Conservation (phyloP, 176 grass and related monocot species). For the Calamus simplicifolius region DNA sequence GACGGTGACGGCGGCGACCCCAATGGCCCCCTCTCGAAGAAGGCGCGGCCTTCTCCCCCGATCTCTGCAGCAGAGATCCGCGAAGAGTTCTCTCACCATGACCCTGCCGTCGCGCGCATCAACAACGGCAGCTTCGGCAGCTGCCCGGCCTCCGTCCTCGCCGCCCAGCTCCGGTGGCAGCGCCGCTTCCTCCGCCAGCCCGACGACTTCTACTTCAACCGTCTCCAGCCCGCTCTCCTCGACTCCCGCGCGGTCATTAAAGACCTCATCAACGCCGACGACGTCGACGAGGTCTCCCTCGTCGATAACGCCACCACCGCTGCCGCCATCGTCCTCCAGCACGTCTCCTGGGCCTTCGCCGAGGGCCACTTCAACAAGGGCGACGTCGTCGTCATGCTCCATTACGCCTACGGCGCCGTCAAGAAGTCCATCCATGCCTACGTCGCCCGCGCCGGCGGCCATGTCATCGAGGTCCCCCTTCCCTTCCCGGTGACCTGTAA, state of each 20-base stretch:
- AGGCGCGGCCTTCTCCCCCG: constrained; percentile 8
- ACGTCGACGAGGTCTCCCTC: constrained; percentile 64
- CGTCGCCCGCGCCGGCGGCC: constrained; percentile 69
- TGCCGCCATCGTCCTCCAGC: constrained; percentile 83
- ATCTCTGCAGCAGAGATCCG: constrained; percentile 42
- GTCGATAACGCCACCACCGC: constrained; percentile 96
- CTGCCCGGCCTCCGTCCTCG: constrained; percentile 68
- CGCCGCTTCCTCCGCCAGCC: constrained; percentile 66
- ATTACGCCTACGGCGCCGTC: constrained; percentile 83
- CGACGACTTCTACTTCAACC: constrained; percentile 72
- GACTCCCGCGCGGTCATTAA: constrained; percentile 49
- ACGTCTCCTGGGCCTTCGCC: constrained; percentile 61
- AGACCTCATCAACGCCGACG: constrained; percentile 35
- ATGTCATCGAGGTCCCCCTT: constrained; percentile 81
- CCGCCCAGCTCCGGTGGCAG: constrained; percentile 60
- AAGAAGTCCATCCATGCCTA: constrained; percentile 98
- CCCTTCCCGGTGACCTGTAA: constrained; percentile 68
- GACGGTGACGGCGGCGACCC: neutral
- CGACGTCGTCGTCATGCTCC: constrained; percentile 85
- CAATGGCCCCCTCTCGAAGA: constrained; percentile 26
- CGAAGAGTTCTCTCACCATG: constrained; percentile 81
- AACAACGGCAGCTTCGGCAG: constrained; percentile 97
- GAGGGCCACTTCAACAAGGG: constrained; percentile 58
- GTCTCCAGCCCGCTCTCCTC: constrained; percentile 45
- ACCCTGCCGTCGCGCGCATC: constrained; percentile 46